A percentile compares a stretch with the other conserved stretches of the same genome.
phyloP scores from a whole-genome alignment of 1,284 basidiomycete species.

The Tranzscheliella williamsii region DNA sequence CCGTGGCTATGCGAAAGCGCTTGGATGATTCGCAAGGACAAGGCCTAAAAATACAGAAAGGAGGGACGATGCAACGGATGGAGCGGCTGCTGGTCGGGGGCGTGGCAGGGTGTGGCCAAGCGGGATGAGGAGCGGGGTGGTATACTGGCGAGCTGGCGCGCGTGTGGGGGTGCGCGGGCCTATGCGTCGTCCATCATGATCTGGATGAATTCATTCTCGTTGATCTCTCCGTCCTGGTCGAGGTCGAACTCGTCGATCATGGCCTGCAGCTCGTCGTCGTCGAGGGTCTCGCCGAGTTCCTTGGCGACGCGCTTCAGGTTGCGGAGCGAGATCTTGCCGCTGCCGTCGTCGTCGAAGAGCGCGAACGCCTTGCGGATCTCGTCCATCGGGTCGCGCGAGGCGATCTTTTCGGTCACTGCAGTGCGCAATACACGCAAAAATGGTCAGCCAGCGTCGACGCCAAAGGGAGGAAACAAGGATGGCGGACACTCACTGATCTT shows the following conservation, averaged over 20 bases:
- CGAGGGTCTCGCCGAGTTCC: constrained; percentile 91
- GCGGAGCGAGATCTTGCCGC: constrained; percentile 87
- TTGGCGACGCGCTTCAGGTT: constrained; percentile 93
- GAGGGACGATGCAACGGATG: too few relatives aligned
- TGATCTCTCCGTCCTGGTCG: constrained; percentile 97
- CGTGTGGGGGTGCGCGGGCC: too few relatives aligned
- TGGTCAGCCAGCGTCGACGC: not conserved
- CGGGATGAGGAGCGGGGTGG: too few relatives aligned
- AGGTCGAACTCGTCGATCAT: constrained; percentile 99
- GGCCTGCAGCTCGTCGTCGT: constrained; percentile 98
- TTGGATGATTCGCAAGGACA: too few relatives aligned
- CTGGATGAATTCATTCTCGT: constrained; percentile 87
- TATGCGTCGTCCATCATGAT: constrained; percentile 89
- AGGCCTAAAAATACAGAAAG: too few relatives aligned
- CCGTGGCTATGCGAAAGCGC: too few relatives aligned
- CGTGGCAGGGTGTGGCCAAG: too few relatives aligned
- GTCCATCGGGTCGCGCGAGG: constrained; percentile 91
- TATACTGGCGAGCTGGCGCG: too few relatives aligned
- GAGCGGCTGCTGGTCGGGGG: not conserved
- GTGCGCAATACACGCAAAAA: not conserved
- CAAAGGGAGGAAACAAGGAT: not conserved
- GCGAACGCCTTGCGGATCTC: constrained; percentile 94
- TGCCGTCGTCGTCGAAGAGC: constrained; percentile 93
- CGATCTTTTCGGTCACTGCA: constrained; percentile 89
- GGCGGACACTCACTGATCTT: constrained; percentile 80